Conservation (phyloP, 1,284 basidiomycete genomes). For the Cutaneotrichosporon cutaneum region DNA sequence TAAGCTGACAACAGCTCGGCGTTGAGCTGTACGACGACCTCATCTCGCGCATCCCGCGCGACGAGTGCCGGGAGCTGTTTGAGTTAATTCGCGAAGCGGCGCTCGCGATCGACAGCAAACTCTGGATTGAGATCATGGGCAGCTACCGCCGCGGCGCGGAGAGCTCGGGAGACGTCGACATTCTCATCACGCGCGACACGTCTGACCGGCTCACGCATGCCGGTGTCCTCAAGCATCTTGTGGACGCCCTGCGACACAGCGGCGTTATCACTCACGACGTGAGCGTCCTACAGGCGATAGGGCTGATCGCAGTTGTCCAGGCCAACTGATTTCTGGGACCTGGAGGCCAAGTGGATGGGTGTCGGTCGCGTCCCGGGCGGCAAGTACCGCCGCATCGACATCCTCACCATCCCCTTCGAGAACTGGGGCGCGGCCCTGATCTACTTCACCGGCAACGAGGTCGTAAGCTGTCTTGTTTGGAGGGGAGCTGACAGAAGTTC, state of each 20-base stretch:
- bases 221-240: slow-evolving; percentile 59
- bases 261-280: slow-evolving; percentile 75
- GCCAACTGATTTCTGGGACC: slow-evolving; percentile 64
- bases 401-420: slow-evolving; percentile 73
- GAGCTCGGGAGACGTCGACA: slow-evolving; percentile 85
- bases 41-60: slow-evolving; percentile 76
- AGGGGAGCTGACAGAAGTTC: slow-evolving; percentile 59
- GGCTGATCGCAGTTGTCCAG: slow-evolving; percentile 33
- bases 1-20: slow-evolving; percentile 58
- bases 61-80: slow-evolving; percentile 72
- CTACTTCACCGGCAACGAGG: slow-evolving; percentile 83
- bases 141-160: slow-evolving; percentile 76
- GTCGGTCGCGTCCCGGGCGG: slow-evolving; percentile 59
- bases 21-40: slow-evolving; percentile 69
- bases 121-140: slow-evolving; percentile 84
- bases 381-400: slow-evolving; percentile 70
- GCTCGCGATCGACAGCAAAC: slow-evolving; percentile 64
- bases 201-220: slow-evolving; percentile 70
- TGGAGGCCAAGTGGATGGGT: slow-evolving; percentile 77
- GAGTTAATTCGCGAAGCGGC: slow-evolving; percentile 69
- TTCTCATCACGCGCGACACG: slow-evolving; percentile 73
- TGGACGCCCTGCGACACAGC: slow-evolving; percentile 60
- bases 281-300: too few species aligned
- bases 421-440: slow-evolving; percentile 77
- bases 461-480: slow-evolving; percentile 58